These are phyloP conservation scores for Candida boidinii DNA, from an alignment of 805 yeast species.

Conservation along the genomic window DNA sequence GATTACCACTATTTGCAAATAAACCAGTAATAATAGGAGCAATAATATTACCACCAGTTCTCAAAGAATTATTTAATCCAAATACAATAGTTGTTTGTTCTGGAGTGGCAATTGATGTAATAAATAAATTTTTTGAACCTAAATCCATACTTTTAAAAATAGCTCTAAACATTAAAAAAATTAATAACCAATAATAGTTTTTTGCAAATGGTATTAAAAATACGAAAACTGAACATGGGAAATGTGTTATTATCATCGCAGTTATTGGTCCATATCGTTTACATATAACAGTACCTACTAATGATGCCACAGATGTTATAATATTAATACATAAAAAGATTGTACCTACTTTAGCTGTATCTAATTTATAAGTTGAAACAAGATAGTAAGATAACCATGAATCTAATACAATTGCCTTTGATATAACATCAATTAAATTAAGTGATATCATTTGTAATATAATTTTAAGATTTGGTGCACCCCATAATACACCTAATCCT, in stretches of 20 bases:
- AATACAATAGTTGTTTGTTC: constrained; percentile 34
- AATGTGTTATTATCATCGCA: constrained; percentile 36
- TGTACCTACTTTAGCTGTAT: constrained; percentile 28
- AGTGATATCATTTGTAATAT: constrained; percentile 26
- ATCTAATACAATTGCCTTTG: constrained; percentile 33
- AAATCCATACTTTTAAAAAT: constrained; percentile 38
- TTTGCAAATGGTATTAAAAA: constrained; percentile 31
- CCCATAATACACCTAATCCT: no score
- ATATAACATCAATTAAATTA: constrained; percentile 34
- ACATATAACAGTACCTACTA: constrained; percentile 34
- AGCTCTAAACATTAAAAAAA: constrained; percentile 27
- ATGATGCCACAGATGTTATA: constrained; percentile 29
- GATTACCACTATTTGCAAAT: constrained; percentile 25
- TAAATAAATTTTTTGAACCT: constrained; percentile 39
- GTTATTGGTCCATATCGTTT: constrained; percentile 35
- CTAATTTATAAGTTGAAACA: constrained; percentile 25
- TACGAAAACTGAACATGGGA: constrained; percentile 32
- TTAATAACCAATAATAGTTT: constrained; percentile 22
- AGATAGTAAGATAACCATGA: constrained; percentile 40
- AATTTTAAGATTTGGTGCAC: constrained; percentile 8
- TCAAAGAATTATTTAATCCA: constrained; percentile 35
- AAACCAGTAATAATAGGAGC: constrained; percentile 36
- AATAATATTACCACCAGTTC: constrained; percentile 31
- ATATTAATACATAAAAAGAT: constrained; percentile 31
- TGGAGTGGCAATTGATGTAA: constrained; percentile 31